These are phyloP conservation scores for Kluyveromyces aestuarii DNA, from an alignment of 805 yeast genomes.

Conservation along the genomic window DNA sequence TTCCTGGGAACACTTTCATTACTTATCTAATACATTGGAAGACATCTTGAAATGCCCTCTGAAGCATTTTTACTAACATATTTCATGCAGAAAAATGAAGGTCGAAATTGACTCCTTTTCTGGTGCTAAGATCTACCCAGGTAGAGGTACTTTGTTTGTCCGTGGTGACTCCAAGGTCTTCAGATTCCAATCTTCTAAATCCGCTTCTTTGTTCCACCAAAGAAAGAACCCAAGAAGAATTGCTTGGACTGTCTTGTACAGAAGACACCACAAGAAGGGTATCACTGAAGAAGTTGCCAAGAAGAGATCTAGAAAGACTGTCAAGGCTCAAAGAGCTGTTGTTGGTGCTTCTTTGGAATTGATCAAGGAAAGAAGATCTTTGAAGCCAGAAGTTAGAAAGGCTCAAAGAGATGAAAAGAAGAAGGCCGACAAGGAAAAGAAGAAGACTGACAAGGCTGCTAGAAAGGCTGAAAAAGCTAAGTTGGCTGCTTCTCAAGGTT, in stretches of 20 bases:
- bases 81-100: conserved; percentile 59
- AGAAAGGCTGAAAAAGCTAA: conserved; percentile 92
- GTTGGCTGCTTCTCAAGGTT: conserved; percentile 65
- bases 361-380: conserved; percentile 94
- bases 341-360: conserved; percentile 99
- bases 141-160: conserved; percentile 98
- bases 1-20: background rate
- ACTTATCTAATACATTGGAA: background rate
- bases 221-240: conserved; percentile 99
- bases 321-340: conserved; percentile 97
- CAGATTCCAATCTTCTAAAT: conserved; percentile 98
- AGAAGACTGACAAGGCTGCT: conserved; percentile 86
- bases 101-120: conserved; percentile 99
- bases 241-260: conserved; percentile 98
- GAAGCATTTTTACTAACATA: conserved; percentile 3
- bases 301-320: conserved; percentile 95
- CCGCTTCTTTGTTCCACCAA: conserved; percentile 97
- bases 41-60: background rate
- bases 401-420: conserved; percentile 92
- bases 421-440: conserved; percentile 74
- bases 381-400: conserved; percentile 96
- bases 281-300: conserved; percentile 95
- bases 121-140: conserved; percentile 99
- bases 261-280: conserved; percentile 99
- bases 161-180: conserved; percentile 99